A percentile compares a stretch with the other conserved stretches of the same genome.
Evolutionary conservation across 2,329 filamentous ascomycete species (phyloP).

Genomic region (Periconia macrospinosa): DNA sequence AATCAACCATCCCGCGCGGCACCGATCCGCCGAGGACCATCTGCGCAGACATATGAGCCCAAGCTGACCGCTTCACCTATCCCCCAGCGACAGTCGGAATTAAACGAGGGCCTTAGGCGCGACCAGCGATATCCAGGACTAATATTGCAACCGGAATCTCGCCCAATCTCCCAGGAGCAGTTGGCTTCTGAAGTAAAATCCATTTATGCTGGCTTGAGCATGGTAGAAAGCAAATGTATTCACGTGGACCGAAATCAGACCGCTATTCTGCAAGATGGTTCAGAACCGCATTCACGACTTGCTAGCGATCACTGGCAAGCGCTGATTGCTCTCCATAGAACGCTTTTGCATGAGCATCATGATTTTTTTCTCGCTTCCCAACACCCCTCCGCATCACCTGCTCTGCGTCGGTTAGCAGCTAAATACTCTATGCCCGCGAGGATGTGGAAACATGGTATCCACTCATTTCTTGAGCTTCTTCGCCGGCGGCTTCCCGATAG

Average conservation of each 20-base stretch:
- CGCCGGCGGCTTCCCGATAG: constrained; percentile 71
- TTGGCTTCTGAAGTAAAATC: constrained; percentile 79
- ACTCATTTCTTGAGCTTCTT: constrained; percentile 74
- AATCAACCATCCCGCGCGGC: constrained; percentile 14
- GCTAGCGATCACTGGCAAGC: constrained; percentile 79
- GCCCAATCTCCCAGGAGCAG: constrained; percentile 75
- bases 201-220: constrained; percentile 79
- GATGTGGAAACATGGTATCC: constrained; percentile 94
- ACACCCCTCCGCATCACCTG: constrained; percentile 70
- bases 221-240: constrained; percentile 87
- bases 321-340: constrained; percentile 78
- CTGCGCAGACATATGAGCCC: constrained; percentile 3
- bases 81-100: constrained; percentile 23
- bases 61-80: constrained; percentile 13
- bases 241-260: constrained; percentile 72
- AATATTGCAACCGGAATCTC: constrained; percentile 62
- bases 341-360: constrained; percentile 71
- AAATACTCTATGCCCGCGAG: constrained; percentile 91
- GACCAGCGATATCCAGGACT: constrained; percentile 44
- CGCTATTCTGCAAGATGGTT: constrained; percentile 55
- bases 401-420: constrained; percentile 67
- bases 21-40: constrained; percentile 11
- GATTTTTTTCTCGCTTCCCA: constrained; percentile 77
- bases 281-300: constrained; percentile 47
- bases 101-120: constrained; percentile 38